Base-by-base conservation (phyloP, 257 asterid species). In the Nemophila menziesii region DNA sequence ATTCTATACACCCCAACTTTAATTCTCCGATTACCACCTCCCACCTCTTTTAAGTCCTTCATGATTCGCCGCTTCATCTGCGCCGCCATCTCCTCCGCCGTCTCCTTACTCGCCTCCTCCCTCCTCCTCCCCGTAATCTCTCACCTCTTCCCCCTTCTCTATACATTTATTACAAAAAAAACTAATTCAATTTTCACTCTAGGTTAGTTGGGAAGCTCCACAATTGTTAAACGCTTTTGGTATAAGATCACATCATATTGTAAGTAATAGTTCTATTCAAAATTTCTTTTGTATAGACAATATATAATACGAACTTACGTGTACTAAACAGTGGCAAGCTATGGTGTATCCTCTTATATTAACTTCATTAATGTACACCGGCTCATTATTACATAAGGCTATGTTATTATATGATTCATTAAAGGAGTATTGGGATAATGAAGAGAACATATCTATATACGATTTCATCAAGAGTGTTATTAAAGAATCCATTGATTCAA, bases 311-410 rank as follows among this genome's bases (percentile, higher is more conserved):
- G 33, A 4, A 9, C 6, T 24, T 24, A n/a, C n/a, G 47, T 81
- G 65, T 78, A 33, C 80, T 80, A 67, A 63, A 81, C 99, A 90
- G 99, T 90, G 82, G 94, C 94, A 77, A 76, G 80, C 96, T 56
- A 46, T 78, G 75, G 65, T 70, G 58, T 55, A 68, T 72, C 87
- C 98, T 21, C 72, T 85, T 51, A 55, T 64, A 17, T 72, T 90
- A 73, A 85, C 96, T 55, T 74, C 98, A 59, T 60, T 77, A 68
- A 74, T 85, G 86, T 90, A 90, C 65, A 33, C 71, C 29, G 96
- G 94, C 20, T 76, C 98, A 51, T 67, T 90, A 24, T 38, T 71
- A 58, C 16, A 34, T 64, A 79, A 71, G 67, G 15, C 67, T 57
- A 56, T 68, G 47, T 48, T 56, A 13, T 62, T 77, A 38, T 44